These are phyloP conservation scores for Tylopilus sp. DNA, from an alignment of 768 basidiomycete genomes.

Conservation along the genomic window DNA sequence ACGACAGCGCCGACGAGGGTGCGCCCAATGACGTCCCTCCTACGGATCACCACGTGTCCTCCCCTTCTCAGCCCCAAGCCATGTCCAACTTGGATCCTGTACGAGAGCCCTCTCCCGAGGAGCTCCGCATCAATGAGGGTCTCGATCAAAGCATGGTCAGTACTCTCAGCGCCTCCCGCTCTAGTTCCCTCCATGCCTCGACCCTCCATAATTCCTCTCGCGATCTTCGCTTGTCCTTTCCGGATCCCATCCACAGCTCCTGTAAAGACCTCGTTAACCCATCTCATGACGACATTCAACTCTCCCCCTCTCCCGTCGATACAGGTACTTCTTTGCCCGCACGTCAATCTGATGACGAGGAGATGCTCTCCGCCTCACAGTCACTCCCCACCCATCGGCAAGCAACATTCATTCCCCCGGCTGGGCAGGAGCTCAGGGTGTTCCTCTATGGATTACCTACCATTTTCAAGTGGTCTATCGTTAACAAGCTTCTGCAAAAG, in stretches of 20 bases:
- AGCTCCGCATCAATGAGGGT: conserved; percentile 66
- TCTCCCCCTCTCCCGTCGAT: conserved; percentile 24
- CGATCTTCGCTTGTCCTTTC: conserved; percentile 78
- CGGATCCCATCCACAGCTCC: conserved; percentile 76
- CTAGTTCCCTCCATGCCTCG: conserved; percentile 53
- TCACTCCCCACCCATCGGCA: conserved; percentile 27
- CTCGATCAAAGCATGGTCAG: conserved; percentile 82
- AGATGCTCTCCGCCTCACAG: conserved; percentile 19
- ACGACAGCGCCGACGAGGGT: conserved; percentile 55
- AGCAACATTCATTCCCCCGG: conserved; percentile 25
- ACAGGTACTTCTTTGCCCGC: conserved; percentile 13
- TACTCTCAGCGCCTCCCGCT: conserved; percentile 71
- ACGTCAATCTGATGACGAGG: conserved; percentile 32
- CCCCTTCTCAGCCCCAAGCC: conserved; percentile 17
- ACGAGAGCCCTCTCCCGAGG: conserved; percentile 48
- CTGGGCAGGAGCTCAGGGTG: conserved; percentile 51
- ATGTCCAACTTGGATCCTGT: conserved; percentile 25
- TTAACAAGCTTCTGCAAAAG: conserved; percentile 57
- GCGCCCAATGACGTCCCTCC: conserved; percentile 22
- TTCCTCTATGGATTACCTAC: conserved; percentile 65
- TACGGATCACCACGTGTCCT: conserved; percentile 23
- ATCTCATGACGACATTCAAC: conserved; percentile 52
- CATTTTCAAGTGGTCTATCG: conserved; percentile 56
- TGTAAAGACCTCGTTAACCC: conserved; percentile 53
- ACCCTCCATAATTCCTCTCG: conserved; percentile 60